Base-by-base conservation (phyloP, 2,329 filamentous ascomycete species). In the Venturia pyrina region DNA sequence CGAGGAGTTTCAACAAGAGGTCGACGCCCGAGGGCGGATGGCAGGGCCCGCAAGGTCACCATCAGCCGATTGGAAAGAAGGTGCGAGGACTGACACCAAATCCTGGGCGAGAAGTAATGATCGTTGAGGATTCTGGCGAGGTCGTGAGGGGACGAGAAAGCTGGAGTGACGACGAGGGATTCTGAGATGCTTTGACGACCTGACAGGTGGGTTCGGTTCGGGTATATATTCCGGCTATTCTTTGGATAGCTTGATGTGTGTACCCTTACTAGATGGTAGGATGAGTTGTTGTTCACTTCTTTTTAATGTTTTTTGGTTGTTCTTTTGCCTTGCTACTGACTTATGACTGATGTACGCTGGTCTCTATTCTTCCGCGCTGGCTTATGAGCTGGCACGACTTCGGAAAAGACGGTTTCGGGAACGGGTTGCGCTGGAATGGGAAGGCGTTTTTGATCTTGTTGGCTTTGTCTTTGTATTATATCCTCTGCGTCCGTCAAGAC, bases 131-230 rank as follows among this genome's bases (percentile, higher is more conserved):
- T 63, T 75, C 76, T 37, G 78, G 79, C 48, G 75, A 79, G 24
- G 71, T 76, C 68, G 73, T 81, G 44, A 75, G 78, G 57, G 81
- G 80, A 66, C 83, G 81, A 65, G 82, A 84, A 46, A 81, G 78
- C 63, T 84, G 82, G 82, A 82, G 81, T 5, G 81, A 83, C 69
- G 81, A 84, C 37, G 63, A 65, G 37, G 63, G 48, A 10, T 65
- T 65, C 24, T 65, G 53, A 53, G 48, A 32, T 19, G 28, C 1
- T 1, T 43, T 19, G 53, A 37, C 19, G 53, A 57, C 7, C n/a
- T 50, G 46, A 50, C 37, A 40, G 5, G 11, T 11, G 37, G 37
- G 7, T 7, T 8, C 21, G n/a, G 21, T 37, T 8, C 10, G 53
- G 53, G 53, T 59, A 28, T 59, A 37, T 37, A 17, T 59, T 37